Conservation (phyloP, 768 basidiomycete genomes). For the Amanita exitialis region DNA sequence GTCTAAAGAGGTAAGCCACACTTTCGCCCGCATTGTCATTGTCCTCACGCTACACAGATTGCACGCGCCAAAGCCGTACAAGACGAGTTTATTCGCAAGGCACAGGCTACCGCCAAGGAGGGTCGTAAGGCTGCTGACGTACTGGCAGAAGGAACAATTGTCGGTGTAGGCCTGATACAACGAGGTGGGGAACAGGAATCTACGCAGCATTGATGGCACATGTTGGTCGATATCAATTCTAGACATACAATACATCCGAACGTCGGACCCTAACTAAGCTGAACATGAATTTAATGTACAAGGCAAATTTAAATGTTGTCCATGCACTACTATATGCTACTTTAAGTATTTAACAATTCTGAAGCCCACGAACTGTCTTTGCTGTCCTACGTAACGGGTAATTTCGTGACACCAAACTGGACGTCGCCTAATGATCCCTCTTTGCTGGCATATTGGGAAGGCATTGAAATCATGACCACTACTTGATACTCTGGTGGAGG, state of each 20-base stretch:
- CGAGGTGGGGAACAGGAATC: slow-evolving; percentile 23
- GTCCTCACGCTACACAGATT: slow-evolving; percentile 24
- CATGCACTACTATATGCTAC: not conserved
- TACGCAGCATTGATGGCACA: not conserved
- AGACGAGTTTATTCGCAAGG: slow-evolving; percentile 60
- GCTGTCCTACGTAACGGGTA: slow-evolving; percentile 20
- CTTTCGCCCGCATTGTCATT: not conserved
- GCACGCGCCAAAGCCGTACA: slow-evolving; percentile 56
- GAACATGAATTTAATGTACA: not conserved
- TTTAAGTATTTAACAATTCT: not conserved
- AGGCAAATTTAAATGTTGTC: not conserved
- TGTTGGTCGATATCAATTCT: not conserved
- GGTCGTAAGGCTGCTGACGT: slow-evolving; percentile 64
- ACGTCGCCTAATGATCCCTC: slow-evolving; percentile 11
- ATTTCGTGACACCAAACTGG: slow-evolving; percentile 32
- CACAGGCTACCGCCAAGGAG: slow-evolving; percentile 54
- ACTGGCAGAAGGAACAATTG: slow-evolving; percentile 62
- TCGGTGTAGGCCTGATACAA: slow-evolving; percentile 68
- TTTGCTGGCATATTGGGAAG: slow-evolving; percentile 12
- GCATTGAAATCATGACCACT: slow-evolving; percentile 39
- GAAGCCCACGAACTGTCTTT: slow-evolving; percentile 3
- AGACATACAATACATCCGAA: not conserved
- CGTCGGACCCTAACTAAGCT: not conserved
- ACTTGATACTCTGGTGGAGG: slow-evolving; percentile 16
- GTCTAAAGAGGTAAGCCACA: slow-evolving; percentile 65